Conservation (phyloP, 495 filamentous ascomycete genomes). For the Pseudoneurospora amorphoporcata region DNA sequence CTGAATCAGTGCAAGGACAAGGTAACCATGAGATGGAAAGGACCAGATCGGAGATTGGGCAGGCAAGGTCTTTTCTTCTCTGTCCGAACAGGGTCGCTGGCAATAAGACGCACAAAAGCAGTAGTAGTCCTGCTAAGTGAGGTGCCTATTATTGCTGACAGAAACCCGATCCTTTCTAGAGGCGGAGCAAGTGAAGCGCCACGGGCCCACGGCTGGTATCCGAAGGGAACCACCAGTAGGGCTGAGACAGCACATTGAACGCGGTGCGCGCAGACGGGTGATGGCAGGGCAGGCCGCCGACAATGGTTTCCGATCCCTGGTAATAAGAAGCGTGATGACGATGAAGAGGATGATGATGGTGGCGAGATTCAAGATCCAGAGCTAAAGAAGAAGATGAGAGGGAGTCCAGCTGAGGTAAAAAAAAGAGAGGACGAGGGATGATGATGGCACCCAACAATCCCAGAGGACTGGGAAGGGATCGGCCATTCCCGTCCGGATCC, state of each 20-base stretch:
- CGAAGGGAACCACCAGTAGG: not conserved
- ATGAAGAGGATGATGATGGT: not conserved
- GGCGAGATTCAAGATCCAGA: not conserved
- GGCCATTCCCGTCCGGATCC: not conserved
- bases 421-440: not conserved
- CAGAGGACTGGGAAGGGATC: not conserved
- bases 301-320: not conserved
- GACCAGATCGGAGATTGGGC: slow-evolving; percentile 3
- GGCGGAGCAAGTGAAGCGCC: not conserved
- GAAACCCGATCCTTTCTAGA: not conserved
- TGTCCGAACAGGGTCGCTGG: slow-evolving; percentile 1
- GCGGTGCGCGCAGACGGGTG: not conserved
- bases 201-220: not conserved
- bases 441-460: not conserved
- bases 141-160: not conserved
- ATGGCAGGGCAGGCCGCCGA: not conserved
- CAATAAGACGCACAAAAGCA: not conserved
- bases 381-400: not conserved
- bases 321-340: not conserved
- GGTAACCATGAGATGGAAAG: not conserved
- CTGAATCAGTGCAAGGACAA: not conserved
- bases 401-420: not conserved
- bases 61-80: slow-evolving; percentile 10
- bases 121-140: not conserved
- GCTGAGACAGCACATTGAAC: not conserved